A percentile compares a stretch with the other conserved stretches of the same genome.
These are phyloP conservation scores for Halenospora varia DNA, from an alignment of 495 filamentous ascomycete species.

Conservation along the genomic window DNA sequence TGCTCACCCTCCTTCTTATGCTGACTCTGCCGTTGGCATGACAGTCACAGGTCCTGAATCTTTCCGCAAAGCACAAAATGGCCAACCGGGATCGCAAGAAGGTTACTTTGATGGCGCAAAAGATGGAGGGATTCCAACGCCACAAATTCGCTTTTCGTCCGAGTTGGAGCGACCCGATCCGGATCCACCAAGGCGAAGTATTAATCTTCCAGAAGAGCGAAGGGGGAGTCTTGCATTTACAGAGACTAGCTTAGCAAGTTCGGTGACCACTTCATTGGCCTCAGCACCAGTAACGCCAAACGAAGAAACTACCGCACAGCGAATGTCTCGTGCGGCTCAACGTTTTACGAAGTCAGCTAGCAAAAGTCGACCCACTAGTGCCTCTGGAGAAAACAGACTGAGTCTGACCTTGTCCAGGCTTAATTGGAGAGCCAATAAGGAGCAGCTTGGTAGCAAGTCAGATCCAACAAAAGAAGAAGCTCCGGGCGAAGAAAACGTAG, in stretches of 20 bases:
- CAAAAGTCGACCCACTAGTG: slow-evolving; percentile 64
- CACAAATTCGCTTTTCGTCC: slow-evolving; percentile 26
- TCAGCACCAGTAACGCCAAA: slow-evolving; percentile 39
- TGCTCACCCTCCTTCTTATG: slow-evolving; percentile 25
- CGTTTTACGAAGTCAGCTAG: slow-evolving; percentile 48
- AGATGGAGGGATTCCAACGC: slow-evolving; percentile 5
- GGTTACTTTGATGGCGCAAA: slow-evolving; percentile 27
- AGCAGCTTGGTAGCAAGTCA: slow-evolving; percentile 34
- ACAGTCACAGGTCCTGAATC: slow-evolving; percentile 36
- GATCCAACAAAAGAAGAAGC: slow-evolving; percentile 27
- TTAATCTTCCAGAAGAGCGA: slow-evolving; percentile 31
- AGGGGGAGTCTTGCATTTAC: slow-evolving; percentile 44
- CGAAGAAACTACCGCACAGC: slow-evolving; percentile 46
- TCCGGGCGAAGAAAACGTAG: slow-evolving; percentile 22
- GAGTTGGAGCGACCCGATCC: slow-evolving; percentile 27
- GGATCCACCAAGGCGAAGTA: slow-evolving; percentile 9
- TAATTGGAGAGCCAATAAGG: slow-evolving; percentile 45
- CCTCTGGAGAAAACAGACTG: slow-evolving; percentile 62
- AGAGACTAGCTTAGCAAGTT: slow-evolving; percentile 38
- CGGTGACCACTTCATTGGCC: slow-evolving; percentile 14
- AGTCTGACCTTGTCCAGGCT: slow-evolving; percentile 65
- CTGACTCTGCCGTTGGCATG: slow-evolving; percentile 39
- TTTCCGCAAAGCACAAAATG: slow-evolving; percentile 23
- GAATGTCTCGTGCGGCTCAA: slow-evolving; percentile 57
- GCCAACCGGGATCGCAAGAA: slow-evolving; percentile 32